Evolutionary conservation across 345 rosid species (phyloP).

Genomic region (Pugionium dolabratum): DNA sequence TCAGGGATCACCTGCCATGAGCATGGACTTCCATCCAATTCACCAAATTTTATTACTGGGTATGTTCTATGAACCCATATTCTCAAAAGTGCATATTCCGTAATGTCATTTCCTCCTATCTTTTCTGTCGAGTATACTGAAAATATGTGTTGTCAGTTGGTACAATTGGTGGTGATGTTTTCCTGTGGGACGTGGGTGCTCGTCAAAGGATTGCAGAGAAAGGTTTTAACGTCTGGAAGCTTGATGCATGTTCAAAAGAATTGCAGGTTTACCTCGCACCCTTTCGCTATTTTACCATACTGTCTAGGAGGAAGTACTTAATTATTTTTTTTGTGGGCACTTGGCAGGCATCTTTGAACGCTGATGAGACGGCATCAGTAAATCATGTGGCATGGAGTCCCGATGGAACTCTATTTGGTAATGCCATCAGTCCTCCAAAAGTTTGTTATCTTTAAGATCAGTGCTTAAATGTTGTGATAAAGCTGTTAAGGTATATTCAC

Average conservation of each 20-base stretch:
- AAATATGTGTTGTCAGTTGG: slow-evolving; percentile 59
- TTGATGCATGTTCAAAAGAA: slow-evolving; percentile 53
- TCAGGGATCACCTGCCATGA: slow-evolving; percentile 75
- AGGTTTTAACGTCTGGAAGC: slow-evolving; percentile 69
- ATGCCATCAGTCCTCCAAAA: slow-evolving; percentile 14
- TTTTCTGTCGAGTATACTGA: slow-evolving; percentile 10
- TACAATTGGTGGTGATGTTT: slow-evolving; percentile 71
- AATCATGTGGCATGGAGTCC: slow-evolving; percentile 91
- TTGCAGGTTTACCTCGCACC: slow-evolving; percentile 56
- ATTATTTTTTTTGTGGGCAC: slow-evolving; percentile 16
- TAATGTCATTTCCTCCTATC: slow-evolving; percentile 10
- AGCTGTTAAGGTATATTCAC: slow-evolving; percentile 1
- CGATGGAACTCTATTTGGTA: slow-evolving; percentile 83
- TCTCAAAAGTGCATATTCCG: slow-evolving; percentile 15
- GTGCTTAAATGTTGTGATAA: background rate
- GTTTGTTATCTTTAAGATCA: slow-evolving; percentile 13
- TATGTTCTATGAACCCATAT: slow-evolving; percentile 37
- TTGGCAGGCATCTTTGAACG: slow-evolving; percentile 55
- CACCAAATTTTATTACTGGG: slow-evolving; percentile 83
- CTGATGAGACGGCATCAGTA: slow-evolving; percentile 59
- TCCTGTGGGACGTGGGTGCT: slow-evolving; percentile 75
- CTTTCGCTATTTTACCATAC: slow-evolving; percentile 20
- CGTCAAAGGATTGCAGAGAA: slow-evolving; percentile 58
- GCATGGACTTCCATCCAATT: slow-evolving; percentile 89
- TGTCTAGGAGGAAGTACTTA: slow-evolving; percentile 20